Evolutionary conservation across 1,284 basidiomycete genomes (phyloP).

Genomic region (Malassezia vespertilionis): DNA sequence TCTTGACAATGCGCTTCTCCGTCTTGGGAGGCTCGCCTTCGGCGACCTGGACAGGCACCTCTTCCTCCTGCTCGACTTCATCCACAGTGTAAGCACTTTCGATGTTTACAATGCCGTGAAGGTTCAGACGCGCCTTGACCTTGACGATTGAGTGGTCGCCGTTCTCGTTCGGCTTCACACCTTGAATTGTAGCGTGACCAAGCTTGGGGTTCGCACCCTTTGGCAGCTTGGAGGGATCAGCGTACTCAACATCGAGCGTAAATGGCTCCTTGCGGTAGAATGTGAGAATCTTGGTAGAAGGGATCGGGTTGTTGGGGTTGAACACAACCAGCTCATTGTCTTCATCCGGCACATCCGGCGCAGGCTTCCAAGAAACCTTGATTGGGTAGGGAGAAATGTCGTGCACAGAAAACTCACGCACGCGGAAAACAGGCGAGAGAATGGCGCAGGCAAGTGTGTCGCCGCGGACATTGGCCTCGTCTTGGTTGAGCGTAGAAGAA

Average conservation of each 20-base stretch:
- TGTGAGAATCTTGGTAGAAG: constrained; percentile 47
- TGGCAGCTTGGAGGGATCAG: constrained; percentile 31
- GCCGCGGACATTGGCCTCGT: constrained; percentile 44
- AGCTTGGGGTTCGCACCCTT: constrained; percentile 43
- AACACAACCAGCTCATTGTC: constrained; percentile 47
- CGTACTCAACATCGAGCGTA: constrained; percentile 40
- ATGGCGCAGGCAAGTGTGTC: constrained; percentile 46
- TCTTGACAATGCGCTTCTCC: constrained; percentile 45
- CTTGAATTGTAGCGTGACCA: constrained; percentile 42
- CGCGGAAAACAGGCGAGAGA: constrained; percentile 46
- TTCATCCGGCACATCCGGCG: constrained; percentile 44
- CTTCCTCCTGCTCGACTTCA: constrained; percentile 47
- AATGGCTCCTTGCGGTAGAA: constrained; percentile 48
- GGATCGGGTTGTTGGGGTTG: constrained; percentile 46
- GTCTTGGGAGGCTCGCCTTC: constrained; percentile 34
- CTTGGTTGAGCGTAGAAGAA: constrained; percentile 46
- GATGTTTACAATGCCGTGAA: constrained; percentile 45
- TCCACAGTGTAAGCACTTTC: constrained; percentile 46
- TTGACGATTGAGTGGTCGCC: constrained; percentile 48
- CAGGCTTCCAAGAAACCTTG: constrained; percentile 47
- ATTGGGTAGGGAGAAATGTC: constrained; percentile 45
- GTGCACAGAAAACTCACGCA: constrained; percentile 45
- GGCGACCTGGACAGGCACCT: constrained; percentile 29
- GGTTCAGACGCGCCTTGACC: constrained; percentile 46
- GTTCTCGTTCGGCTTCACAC: constrained; percentile 40